phyloP scores from a whole-genome alignment of 1,284 basidiomycete species.

The Trichosporon coremiiforme region DNA sequence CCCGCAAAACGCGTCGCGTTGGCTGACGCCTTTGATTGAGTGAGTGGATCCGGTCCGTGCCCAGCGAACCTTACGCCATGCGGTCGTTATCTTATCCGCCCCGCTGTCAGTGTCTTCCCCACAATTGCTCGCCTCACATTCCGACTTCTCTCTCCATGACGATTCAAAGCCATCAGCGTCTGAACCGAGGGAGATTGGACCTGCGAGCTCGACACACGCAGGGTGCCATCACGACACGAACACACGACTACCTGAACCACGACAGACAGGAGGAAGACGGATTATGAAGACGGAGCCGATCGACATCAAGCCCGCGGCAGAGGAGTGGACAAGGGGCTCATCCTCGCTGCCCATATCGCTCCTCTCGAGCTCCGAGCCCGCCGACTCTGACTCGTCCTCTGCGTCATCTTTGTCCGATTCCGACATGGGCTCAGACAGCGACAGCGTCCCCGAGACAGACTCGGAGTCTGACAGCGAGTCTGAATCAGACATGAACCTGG shows the following conservation, averaged over 20 bases:
- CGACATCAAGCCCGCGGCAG: background rate
- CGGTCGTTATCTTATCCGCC: slow-evolving; percentile 1
- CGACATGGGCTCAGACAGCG: background rate
- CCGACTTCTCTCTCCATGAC: background rate
- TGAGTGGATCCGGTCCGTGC: background rate
- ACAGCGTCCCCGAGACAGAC: background rate
- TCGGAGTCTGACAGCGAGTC: background rate
- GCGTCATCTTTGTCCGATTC: background rate
- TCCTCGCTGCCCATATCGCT: background rate
- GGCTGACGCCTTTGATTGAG: background rate
- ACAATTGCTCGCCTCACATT: too few species aligned
- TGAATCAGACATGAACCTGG: background rate
- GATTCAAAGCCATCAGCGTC: background rate
- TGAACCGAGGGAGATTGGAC: too few species aligned
- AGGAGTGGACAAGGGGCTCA: background rate
- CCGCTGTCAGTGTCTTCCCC: background rate
- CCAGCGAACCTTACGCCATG: background rate
- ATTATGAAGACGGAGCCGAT: background rate
- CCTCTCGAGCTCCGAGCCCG: background rate
- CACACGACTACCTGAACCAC: too few species aligned
- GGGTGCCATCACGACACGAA: too few species aligned
- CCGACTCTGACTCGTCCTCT: background rate
- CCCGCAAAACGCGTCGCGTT: slow-evolving; percentile 6
- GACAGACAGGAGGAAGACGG: too few species aligned
- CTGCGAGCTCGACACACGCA: too few species aligned